Percentiles rank a stretch among this genome's conserved stretches.
Conservation (phyloP, 805 yeast genomes). For the Metschnikowia koreensis region DNA sequence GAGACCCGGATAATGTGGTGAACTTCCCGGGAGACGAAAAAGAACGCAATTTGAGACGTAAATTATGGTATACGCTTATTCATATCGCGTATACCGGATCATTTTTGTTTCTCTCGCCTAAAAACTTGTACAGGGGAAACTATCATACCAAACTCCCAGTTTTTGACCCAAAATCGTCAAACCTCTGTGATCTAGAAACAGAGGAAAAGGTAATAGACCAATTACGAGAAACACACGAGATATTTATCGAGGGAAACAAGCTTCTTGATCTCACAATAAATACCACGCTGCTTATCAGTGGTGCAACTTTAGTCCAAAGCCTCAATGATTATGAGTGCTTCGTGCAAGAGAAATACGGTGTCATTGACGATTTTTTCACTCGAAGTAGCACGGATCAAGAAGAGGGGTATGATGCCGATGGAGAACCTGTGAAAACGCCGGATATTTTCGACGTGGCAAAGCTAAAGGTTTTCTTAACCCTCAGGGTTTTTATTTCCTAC, state of each 20-base stretch:
- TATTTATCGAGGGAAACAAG: conserved; percentile 6
- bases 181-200: conserved; percentile 9
- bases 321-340: conserved; percentile 12
- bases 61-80: conserved; percentile 18
- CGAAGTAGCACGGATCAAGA: not conserved
- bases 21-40: conserved; percentile 10
- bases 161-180: conserved; percentile 8
- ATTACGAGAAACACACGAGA: conserved; percentile 5
- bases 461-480: not conserved
- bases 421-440: not conserved
- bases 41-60: conserved; percentile 14
- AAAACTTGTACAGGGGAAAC: conserved; percentile 2
- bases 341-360: conserved; percentile 11
- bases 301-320: conserved; percentile 5
- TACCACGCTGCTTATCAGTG: conserved; percentile 5
- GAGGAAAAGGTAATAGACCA: conserved; percentile 8
- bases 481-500: conserved; percentile 16
- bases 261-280: conserved; percentile 13
- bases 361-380: conserved; percentile 9
- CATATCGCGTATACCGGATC: conserved; percentile 13
- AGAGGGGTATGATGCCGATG: not conserved
- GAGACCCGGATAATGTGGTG: conserved; percentile 16
- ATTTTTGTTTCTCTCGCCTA: conserved; percentile 14
- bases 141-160: conserved; percentile 15
- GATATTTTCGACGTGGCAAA: not conserved